Percentiles rank a stretch among this genome's conserved stretches.
Conservation (phyloP, 768 basidiomycete species). For the Boletus rex-veris region DNA sequence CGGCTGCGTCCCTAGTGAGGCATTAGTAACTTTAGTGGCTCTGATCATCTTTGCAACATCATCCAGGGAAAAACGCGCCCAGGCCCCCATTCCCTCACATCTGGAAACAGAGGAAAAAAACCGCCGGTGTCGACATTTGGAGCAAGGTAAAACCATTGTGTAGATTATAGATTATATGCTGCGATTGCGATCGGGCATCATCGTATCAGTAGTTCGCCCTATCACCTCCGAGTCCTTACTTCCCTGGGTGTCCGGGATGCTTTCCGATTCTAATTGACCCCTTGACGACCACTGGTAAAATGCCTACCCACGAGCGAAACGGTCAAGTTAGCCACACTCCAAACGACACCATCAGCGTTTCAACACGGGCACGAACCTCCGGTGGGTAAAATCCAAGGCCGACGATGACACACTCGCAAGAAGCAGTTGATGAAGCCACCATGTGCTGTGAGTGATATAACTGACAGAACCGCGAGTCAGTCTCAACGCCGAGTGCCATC, state of each 20-base stretch:
- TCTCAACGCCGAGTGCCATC: background rate
- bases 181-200: too few relatives aligned
- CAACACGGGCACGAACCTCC: slow-evolving; percentile 50
- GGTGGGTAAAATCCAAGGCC: slow-evolving; percentile 47
- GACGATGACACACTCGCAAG: slow-evolving; percentile 43
- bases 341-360: too few relatives aligned
- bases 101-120: too few relatives aligned
- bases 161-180: too few relatives aligned
- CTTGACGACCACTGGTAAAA: slow-evolving; percentile 27
- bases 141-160: background rate
- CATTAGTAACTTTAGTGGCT: too few relatives aligned
- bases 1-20: too few relatives aligned
- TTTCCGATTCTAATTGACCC: slow-evolving; percentile 7
- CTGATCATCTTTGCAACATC: too few relatives aligned
- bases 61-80: too few relatives aligned
- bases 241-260: background rate
- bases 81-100: too few relatives aligned
- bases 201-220: too few relatives aligned
- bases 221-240: too few relatives aligned
- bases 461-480: slow-evolving; percentile 30
- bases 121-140: too few relatives aligned
- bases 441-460: slow-evolving; percentile 65
- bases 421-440: slow-evolving; percentile 60
- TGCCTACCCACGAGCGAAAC: slow-evolving; percentile 10
- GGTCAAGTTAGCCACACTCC: background rate